Base-by-base conservation (phyloP, 2,329 filamentous ascomycete species). In the Capronia americana region DNA sequence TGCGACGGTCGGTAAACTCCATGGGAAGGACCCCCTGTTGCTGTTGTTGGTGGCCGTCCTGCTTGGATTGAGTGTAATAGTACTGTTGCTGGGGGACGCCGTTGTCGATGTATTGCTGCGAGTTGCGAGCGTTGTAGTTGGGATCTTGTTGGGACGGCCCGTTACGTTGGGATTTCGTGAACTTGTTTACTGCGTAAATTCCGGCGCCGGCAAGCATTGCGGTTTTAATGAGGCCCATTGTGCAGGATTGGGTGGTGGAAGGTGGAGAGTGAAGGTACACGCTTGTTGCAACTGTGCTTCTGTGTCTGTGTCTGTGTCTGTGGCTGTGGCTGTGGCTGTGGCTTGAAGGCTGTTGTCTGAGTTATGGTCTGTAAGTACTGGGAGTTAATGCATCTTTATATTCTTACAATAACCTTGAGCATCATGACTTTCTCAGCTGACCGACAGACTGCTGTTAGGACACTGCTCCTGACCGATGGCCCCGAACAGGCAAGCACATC, bases 161-260 rank as follows among this genome's bases (percentile, higher is more conserved):
- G 46, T 64, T 38, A 10, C 51, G 50, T 8, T 28, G 17, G 11
- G 28, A 8, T 51, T 68, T 56, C 17, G 62, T 46, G 32, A 57
- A 28, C 41, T 64, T 64, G 17, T 68, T 64, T 20, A 57, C 46
- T 28, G 56, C 65, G 38, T 68, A 68, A 6, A 68, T 58, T 53
- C 61, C 61, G 32, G 32, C 62, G 11, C 65, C 65, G 20, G 62
- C 57, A 14, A 68, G 50, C 41, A 68, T 61, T 17, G 65, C 62
- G 12, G 53, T 48, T 30, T 68, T 68, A 46, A 68, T 68, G 23
- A 68, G 28, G 26, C 65, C 65, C 65, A 68, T 68, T 24, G 48
- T 28, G 46, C 8, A 50, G n/a, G 7, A 23, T 50, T 12, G 10
- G 17, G 38, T n/a, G 14, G 14, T 8, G 38, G 38, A 44, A 44